A percentile compares a stretch with the other conserved stretches of the same genome.
Evolutionary conservation across 2,329 filamentous ascomycete genomes (phyloP).

Genomic region (Berkeleyomyces rouxiae): DNA sequence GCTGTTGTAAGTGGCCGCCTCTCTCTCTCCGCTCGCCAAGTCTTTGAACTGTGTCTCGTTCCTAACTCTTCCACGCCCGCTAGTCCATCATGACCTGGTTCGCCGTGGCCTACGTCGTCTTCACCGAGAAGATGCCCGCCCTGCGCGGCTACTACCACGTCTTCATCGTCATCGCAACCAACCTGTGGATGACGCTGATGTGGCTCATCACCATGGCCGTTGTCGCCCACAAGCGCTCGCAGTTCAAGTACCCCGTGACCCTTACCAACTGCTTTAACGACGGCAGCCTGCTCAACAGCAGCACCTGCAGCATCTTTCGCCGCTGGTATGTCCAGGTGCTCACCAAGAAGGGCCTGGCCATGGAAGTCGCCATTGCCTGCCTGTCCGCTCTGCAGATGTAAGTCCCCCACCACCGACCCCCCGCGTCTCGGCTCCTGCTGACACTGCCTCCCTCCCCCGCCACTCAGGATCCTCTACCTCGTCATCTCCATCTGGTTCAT

Average conservation of each 20-base stretch:
- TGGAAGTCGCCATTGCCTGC: slow-evolving; percentile 26
- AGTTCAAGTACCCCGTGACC: slow-evolving; percentile 21
- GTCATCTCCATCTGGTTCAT: slow-evolving; percentile 23
- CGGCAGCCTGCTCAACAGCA: slow-evolving; percentile 25
- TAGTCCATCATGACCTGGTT: slow-evolving; percentile 32
- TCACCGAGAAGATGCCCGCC: slow-evolving; percentile 24
- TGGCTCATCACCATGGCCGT: slow-evolving; percentile 30
- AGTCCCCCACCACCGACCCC: slow-evolving; percentile 13
- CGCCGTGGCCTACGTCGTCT: slow-evolving; percentile 25
- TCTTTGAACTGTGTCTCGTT: background rate
- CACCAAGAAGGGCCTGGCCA: slow-evolving; percentile 21
- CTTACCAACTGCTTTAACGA: slow-evolving; percentile 22
- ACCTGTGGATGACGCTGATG: slow-evolving; percentile 28
- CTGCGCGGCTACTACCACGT: slow-evolving; percentile 26
- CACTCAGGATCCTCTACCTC: slow-evolving; percentile 24
- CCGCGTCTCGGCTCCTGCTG: background rate
- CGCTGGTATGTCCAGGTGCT: slow-evolving; percentile 20
- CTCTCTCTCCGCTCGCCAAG: background rate
- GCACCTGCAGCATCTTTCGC: slow-evolving; percentile 21
- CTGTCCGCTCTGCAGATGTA: slow-evolving; percentile 29
- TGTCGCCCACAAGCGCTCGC: slow-evolving; percentile 24
- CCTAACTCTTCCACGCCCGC: background rate
- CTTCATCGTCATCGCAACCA: slow-evolving; percentile 28
- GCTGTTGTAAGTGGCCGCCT: slow-evolving; percentile 23
- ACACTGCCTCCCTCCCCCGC: slow-evolving; percentile 8